phyloP scores from a whole-genome alignment of 495 filamentous ascomycete genomes.

The Xylaria bambusicola region DNA sequence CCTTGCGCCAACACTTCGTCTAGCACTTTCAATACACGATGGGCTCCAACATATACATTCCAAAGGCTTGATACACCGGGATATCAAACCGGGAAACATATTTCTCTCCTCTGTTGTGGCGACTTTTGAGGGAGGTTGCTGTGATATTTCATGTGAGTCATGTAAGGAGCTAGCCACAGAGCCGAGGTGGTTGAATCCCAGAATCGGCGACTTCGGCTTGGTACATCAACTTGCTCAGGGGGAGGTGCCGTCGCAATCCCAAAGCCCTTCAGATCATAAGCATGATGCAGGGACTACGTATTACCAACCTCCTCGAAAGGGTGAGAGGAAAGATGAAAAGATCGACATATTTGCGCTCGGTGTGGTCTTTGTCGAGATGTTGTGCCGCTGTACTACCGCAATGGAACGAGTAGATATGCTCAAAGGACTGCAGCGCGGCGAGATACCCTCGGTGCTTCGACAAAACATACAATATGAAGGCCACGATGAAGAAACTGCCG shows the following conservation, averaged over 20 bases:
- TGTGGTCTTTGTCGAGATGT: conserved; percentile 55
- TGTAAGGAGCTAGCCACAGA: conserved; percentile 7
- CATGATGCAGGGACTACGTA: conserved; percentile 28
- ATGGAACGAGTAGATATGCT: conserved; percentile 58
- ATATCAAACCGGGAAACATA: conserved; percentile 99
- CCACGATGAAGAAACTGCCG: conserved; percentile 36
- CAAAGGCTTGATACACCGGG: conserved; percentile 90
- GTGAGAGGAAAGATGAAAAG: conserved; percentile 50
- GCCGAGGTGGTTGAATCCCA: conserved; percentile 49
- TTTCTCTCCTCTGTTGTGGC: conserved; percentile 63
- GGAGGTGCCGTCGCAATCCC: conserved; percentile 19
- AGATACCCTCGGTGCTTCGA: conserved; percentile 17
- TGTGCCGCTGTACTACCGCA: conserved; percentile 53
- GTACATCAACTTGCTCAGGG: conserved; percentile 54
- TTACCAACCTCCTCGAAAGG: conserved; percentile 28
- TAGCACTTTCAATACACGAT: conserved; percentile 31
- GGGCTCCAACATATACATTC: conserved; percentile 68
- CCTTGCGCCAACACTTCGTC: conserved; percentile 46
- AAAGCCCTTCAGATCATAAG: conserved; percentile 1
- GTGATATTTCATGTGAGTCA: conserved; percentile 35
- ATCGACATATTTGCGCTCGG: conserved; percentile 58
- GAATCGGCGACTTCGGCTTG: conserved; percentile 59
- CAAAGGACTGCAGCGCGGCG: conserved; percentile 42
- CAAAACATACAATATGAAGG: conserved; percentile 26
- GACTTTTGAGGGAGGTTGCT: conserved; percentile 28